Evolutionary conservation across 2,329 filamentous ascomycete genomes (phyloP), one percentile per base, ranked within the genome.

Genomic region (Phaeosphaeria sp.): DNA sequence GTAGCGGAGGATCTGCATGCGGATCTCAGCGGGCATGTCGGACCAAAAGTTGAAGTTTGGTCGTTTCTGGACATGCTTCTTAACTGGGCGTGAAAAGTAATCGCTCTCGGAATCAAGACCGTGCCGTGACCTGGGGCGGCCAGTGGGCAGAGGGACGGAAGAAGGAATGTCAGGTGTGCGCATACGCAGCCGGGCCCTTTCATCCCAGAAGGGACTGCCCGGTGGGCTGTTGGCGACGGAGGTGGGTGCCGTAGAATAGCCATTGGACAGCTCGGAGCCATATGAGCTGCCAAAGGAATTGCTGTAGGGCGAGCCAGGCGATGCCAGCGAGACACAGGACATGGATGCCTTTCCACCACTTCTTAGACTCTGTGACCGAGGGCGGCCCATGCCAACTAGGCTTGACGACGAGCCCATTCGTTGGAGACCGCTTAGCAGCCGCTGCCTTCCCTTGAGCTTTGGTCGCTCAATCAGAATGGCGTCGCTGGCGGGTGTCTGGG

Each of bases 401-500:
- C 90, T 91, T 0, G 90, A 89, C 6, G 89, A 92, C 0, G 92
- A 96, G 11, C 91, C 89, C 71, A 96, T 94, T 56, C 91, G 89
- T 61, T 94, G 89, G 49, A 96, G 83, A 30, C 89, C 87, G 62
- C 88, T 87, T 18, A 96, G 81, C 33, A 96, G 78, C 58, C 89
- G 87, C 67, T 89, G 87, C 47, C 90, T 86, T 52, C 87, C 85
- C 74, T 89, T 92, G 55, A 85, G 81, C 77, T 89, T 92, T 23
- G 80, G 81, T 51, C 59, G 65, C 27, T 72, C 68, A 51, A 72
- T 71, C 11, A 64, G 66, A 10, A 72, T 72, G 27, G 72, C 64
- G 25, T 75, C 72, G 33, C 54, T 68, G 13, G 63, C 59, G 43
- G 69, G 64, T 9, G 62, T 60, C 46, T 47, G 55, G 21, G 64